These are phyloP conservation scores for Neopestalotiopsis rosae DNA, from an alignment of 2,329 filamentous ascomycete genomes.

Conservation along the genomic window DNA sequence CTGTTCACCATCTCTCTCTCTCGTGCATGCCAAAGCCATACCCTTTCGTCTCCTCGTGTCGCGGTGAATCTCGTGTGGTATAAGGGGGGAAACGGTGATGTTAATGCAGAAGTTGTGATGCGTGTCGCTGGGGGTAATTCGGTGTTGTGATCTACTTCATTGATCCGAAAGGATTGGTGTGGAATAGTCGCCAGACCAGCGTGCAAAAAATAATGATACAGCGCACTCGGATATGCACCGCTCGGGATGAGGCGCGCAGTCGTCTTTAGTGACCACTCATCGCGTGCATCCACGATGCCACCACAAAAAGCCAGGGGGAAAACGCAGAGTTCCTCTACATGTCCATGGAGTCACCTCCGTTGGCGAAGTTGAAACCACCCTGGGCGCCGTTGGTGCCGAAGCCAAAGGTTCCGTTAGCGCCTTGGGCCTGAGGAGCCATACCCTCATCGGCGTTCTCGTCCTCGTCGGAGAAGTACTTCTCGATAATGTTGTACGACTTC, in stretches of 20 bases:
- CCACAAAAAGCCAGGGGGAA: neutral
- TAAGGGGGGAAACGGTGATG: conserved; percentile 32
- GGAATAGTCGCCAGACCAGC: conserved; percentile 7
- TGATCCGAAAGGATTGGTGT: conserved; percentile 3
- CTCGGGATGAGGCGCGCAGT: neutral
- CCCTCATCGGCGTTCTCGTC: conserved; percentile 89
- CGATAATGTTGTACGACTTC: conserved; percentile 99
- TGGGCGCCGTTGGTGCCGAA: conserved; percentile 71
- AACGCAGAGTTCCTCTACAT: conserved; percentile 52
- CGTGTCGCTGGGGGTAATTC: conserved; percentile 13
- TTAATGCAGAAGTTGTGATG: conserved; percentile 18
- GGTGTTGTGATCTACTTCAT: conserved; percentile 8
- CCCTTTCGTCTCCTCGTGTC: conserved; percentile 38
- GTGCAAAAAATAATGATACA: neutral
- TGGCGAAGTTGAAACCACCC: conserved; percentile 94
- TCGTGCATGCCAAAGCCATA: conserved; percentile 28
- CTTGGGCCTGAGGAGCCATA: conserved; percentile 73
- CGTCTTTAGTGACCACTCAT: neutral
- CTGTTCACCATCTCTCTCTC: conserved; percentile 38
- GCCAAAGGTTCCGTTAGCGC: conserved; percentile 76
- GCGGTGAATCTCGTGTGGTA: conserved; percentile 37
- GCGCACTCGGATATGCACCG: neutral
- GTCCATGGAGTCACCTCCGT: conserved; percentile 68
- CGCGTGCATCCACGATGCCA: neutral
- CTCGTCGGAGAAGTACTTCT: conserved; percentile 99